These are phyloP conservation scores for Populus hybrid DNA, from an alignment of 441 rosid species.

Conservation along the genomic window DNA sequence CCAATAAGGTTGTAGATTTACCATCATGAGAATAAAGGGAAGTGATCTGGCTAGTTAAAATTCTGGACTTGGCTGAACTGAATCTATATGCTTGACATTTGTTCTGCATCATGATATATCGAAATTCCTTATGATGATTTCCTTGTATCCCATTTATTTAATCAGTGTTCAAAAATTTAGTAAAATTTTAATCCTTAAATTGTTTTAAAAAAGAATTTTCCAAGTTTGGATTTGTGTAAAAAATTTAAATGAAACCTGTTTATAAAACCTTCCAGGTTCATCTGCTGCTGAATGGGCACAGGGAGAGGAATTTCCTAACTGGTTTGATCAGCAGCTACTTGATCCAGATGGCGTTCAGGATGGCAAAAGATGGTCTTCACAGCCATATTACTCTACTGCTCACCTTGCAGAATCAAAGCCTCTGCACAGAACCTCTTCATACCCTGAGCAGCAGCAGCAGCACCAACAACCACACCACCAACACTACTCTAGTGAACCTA, in stretches of 20 bases:
- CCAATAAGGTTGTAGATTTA: neutral
- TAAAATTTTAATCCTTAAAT: neutral
- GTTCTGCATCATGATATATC: neutral
- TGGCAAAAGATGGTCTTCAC: conserved; percentile 65
- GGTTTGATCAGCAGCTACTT: conserved; percentile 55
- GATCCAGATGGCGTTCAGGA: conserved; percentile 52
- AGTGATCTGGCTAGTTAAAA: neutral
- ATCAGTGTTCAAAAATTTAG: neutral
- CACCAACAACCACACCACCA: conserved; percentile 43
- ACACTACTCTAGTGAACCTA: conserved; percentile 71
- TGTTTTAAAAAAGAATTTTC: neutral
- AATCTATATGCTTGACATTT: neutral
- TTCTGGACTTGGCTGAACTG: neutral
- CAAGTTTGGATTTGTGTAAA: neutral
- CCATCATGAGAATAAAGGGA: neutral
- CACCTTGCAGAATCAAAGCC: conserved; percentile 39
- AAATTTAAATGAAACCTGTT: neutral
- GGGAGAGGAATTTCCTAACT: conserved; percentile 55
- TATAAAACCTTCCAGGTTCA: conserved; percentile 49
- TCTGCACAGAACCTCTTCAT: conserved; percentile 63
- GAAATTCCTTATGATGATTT: neutral
- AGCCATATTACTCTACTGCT: conserved; percentile 53
- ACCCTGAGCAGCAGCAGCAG: conserved; percentile 62
- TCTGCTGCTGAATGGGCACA: conserved; percentile 75
- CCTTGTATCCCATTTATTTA: neutral